phyloP scores from a whole-genome alignment of 2,329 filamentous ascomycete genomes.

The Aspergillus viridinutans region DNA sequence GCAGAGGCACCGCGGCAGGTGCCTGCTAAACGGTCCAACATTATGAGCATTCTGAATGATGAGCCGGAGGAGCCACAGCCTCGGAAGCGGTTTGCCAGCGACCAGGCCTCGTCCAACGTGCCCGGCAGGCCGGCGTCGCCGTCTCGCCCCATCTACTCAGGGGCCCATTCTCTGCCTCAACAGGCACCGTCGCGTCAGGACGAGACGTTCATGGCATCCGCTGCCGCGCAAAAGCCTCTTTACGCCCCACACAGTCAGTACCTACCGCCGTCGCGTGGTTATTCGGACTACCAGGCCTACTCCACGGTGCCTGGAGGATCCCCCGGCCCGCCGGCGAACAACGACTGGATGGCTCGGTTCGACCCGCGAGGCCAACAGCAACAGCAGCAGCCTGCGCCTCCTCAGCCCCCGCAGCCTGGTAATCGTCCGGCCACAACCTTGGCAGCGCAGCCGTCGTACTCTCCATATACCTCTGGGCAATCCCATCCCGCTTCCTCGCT shows the following conservation, averaged over 20 bases:
- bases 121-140: slow-evolving; percentile 15
- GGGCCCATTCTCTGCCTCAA: slow-evolving; percentile 19
- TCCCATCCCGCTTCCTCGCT: slow-evolving; percentile 21
- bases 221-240: slow-evolving; percentile 19
- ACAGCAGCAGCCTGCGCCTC: slow-evolving; percentile 18
- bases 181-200: slow-evolving; percentile 22
- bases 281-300: slow-evolving; percentile 32
- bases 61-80: slow-evolving; percentile 46
- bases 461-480: slow-evolving; percentile 24
- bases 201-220: slow-evolving; percentile 16
- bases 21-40: slow-evolving; percentile 47
- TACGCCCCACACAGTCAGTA: slow-evolving; percentile 28
- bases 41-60: slow-evolving; percentile 48
- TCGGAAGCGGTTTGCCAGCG: slow-evolving; percentile 43
- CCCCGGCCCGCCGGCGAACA: slow-evolving; percentile 23
- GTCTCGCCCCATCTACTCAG: slow-evolving; percentile 26
- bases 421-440: slow-evolving; percentile 18
- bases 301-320: slow-evolving; percentile 22
- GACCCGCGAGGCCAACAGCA: slow-evolving; percentile 37
- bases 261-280: slow-evolving; percentile 26
- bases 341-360: slow-evolving; percentile 42
- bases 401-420: slow-evolving; percentile 15
- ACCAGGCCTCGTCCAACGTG: slow-evolving; percentile 24
- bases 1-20: slow-evolving; percentile 39
- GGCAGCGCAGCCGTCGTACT: slow-evolving; percentile 26